Conservation (phyloP, 2,329 filamentous ascomycete species). For the Cucurbitaria berberidis region DNA sequence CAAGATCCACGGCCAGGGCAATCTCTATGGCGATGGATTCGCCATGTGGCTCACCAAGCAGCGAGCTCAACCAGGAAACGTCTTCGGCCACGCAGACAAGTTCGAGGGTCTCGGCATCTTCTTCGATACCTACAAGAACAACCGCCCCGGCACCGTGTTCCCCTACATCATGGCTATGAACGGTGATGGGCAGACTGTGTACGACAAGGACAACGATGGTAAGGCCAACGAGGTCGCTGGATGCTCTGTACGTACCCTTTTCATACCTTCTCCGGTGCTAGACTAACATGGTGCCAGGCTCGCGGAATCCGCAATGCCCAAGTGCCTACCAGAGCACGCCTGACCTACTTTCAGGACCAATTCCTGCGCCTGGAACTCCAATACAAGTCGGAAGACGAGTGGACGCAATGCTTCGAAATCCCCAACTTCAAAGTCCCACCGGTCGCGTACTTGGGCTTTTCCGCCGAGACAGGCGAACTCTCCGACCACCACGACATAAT, state of each 20-base stretch:
- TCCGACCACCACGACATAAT: constrained; percentile 98
- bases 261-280: neutral
- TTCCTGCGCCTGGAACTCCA: constrained; percentile 87
- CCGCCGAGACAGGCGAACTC: constrained; percentile 91
- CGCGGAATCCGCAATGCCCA: constrained; percentile 80
- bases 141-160: constrained; percentile 92
- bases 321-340: constrained; percentile 78
- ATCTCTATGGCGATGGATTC: constrained; percentile 93
- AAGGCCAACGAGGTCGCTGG: constrained; percentile 92
- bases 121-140: constrained; percentile 99
- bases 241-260: constrained; percentile 69
- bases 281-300: constrained; percentile 57
- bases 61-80: constrained; percentile 77
- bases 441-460: constrained; percentile 69
- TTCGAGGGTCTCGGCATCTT: constrained; percentile 96
- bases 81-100: constrained; percentile 85
- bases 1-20: constrained; percentile 86
- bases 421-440: constrained; percentile 74
- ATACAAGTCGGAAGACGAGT: constrained; percentile 89
- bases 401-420: constrained; percentile 86
- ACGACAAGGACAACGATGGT: constrained; percentile 94
- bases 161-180: constrained; percentile 99
- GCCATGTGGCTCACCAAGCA: constrained; percentile 98
- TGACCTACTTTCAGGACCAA: constrained; percentile 98
- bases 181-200: constrained; percentile 85